Conservation (phyloP, 2,329 filamentous ascomycete species). For the Cladosporium sp. region DNA sequence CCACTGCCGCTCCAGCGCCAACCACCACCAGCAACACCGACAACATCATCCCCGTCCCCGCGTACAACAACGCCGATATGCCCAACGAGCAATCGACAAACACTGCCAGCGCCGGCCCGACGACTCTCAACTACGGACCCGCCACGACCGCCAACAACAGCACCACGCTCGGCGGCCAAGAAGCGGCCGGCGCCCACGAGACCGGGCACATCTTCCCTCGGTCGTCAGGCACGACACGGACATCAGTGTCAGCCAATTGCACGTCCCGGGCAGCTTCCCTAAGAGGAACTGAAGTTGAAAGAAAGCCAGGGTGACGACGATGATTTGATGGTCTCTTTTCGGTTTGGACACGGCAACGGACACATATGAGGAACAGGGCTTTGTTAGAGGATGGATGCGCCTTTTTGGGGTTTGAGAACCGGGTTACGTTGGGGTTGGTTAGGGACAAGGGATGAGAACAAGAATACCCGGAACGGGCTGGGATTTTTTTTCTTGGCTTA, state of each 20-base stretch:
- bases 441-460: too few species aligned
- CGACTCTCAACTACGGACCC: not conserved
- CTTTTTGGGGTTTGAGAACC: too few species aligned
- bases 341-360: too few species aligned
- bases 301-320: not conserved
- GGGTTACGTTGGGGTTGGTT: too few species aligned
- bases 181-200: conserved; percentile 31
- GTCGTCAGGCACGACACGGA: conserved; percentile 44
- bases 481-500: too few species aligned
- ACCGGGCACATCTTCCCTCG: conserved; percentile 47
- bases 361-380: too few species aligned
- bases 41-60: not conserved
- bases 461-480: too few species aligned
- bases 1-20: conserved; percentile 22
- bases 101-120: not conserved
- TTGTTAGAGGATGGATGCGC: too few species aligned
- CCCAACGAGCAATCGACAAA: too few species aligned
- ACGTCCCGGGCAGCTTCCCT: conserved; percentile 62
- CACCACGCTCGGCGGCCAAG: conserved; percentile 26
- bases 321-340: too few species aligned
- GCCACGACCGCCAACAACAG: not conserved
- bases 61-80: not conserved
- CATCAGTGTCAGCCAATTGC: conserved; percentile 57
- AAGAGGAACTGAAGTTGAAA: not conserved
- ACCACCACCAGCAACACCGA: conserved; percentile 18